phyloP scores from a whole-genome alignment of 2,329 filamentous ascomycete genomes.

The Periconia macrospinosa region DNA sequence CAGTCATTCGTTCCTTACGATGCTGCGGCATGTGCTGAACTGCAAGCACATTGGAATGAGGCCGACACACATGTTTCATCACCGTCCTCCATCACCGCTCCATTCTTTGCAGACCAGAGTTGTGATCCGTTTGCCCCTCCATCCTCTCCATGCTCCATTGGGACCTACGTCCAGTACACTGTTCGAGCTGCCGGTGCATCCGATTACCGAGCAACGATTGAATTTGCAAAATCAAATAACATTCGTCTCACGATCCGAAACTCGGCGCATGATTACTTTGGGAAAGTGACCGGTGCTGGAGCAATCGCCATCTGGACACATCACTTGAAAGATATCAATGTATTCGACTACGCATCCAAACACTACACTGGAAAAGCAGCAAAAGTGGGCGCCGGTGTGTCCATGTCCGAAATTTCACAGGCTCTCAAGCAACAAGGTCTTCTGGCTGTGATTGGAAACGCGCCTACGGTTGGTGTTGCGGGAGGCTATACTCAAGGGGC shows the following conservation, averaged over 20 bases:
- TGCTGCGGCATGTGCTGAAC: too few species aligned
- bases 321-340: conserved; percentile 9
- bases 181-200: conserved; percentile 27
- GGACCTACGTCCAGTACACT: conserved; percentile 32
- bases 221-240: conserved; percentile 15
- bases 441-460: conserved; percentile 7
- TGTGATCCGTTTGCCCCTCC: conserved; percentile 8
- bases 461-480: conserved; percentile 49
- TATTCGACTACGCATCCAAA: neutral
- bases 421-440: conserved; percentile 14
- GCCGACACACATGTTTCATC: too few species aligned
- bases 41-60: too few species aligned
- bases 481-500: conserved; percentile 44
- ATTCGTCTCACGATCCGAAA: conserved; percentile 18
- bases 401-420: conserved; percentile 6
- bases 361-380: conserved; percentile 13
- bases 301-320: conserved; percentile 19
- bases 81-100: neutral
- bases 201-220: conserved; percentile 9
- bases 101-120: conserved; percentile 5
- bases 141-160: conserved; percentile 5
- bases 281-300: conserved; percentile 15
- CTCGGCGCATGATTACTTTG: conserved; percentile 24
- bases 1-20: too few species aligned
- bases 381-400: conserved; percentile 14